Conservation (phyloP, 768 basidiomycete genomes). For the Rhodotorula sphaerocarpa region DNA sequence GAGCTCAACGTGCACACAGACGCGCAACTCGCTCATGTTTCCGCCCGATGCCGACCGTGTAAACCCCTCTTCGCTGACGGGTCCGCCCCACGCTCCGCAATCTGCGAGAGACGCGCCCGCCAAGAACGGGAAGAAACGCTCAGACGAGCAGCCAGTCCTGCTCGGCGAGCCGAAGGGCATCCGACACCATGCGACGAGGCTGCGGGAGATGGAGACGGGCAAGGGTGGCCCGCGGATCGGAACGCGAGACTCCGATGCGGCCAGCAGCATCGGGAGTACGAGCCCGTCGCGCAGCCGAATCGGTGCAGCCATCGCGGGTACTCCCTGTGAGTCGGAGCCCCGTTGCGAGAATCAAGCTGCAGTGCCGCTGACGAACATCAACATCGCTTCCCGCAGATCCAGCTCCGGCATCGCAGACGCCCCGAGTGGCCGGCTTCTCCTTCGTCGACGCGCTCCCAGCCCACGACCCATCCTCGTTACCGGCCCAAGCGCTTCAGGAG, state of each 20-base stretch:
- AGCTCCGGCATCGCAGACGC: slow-evolving; percentile 35
- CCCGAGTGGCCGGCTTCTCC: slow-evolving; percentile 53
- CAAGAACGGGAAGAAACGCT: too few relatives aligned
- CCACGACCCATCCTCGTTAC: slow-evolving; percentile 71
- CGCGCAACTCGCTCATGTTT: slow-evolving; percentile 93
- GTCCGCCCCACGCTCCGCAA: slow-evolving; percentile 26
- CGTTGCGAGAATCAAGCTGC: too few relatives aligned
- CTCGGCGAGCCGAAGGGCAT: slow-evolving; percentile 55
- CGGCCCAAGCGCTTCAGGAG: slow-evolving; percentile 73
- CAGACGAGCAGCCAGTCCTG: slow-evolving; percentile 34
- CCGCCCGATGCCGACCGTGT: slow-evolving; percentile 76
- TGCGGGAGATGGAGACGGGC: slow-evolving; percentile 48
- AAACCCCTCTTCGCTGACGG: slow-evolving; percentile 52
- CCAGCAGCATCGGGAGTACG: slow-evolving; percentile 40
- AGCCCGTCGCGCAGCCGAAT: slow-evolving; percentile 83
- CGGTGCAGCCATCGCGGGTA: slow-evolving; percentile 84
- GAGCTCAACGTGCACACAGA: slow-evolving; percentile 46
- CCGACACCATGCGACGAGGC: slow-evolving; percentile 69
- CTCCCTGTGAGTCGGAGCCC: slow-evolving; percentile 63
- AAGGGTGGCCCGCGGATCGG: slow-evolving; percentile 7
- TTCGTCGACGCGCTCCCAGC: slow-evolving; percentile 81
- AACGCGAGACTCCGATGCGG: neutral
- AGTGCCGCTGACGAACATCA: too few relatives aligned
- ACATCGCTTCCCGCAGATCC: slow-evolving; percentile 49
- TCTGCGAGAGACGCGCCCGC: slow-evolving; percentile 1